These are phyloP conservation scores for Auricularia sp. DNA, from an alignment of 768 basidiomycete species.

Conservation along the genomic window DNA sequence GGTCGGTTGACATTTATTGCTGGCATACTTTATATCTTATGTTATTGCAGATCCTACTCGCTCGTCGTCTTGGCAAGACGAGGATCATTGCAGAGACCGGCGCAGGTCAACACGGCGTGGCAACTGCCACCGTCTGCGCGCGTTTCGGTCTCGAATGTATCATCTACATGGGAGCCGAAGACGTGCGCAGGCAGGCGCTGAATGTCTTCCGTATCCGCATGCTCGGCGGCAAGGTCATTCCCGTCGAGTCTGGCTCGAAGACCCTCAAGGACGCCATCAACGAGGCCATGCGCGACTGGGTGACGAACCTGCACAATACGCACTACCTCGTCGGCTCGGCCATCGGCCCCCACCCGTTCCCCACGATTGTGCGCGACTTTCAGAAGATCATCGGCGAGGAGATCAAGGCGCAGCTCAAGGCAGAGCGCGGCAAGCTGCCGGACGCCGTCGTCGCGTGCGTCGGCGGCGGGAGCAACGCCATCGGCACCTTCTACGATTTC, in stretches of 20 bases:
- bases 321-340: conserved; percentile 97
- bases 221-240: conserved; percentile 92
- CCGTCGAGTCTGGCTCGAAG: conserved; percentile 86
- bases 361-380: conserved; percentile 97
- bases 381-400: conserved; percentile 91
- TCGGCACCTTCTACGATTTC: conserved; percentile 96
- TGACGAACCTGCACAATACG: conserved; percentile 85
- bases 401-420: conserved; percentile 79
- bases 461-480: conserved; percentile 95
- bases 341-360: conserved; percentile 98
- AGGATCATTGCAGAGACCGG: conserved; percentile 99
- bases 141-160: conserved; percentile 92
- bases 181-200: conserved; percentile 88
- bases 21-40: conserved; percentile 6
- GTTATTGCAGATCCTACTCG: conserved; percentile 70
- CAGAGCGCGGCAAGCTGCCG: conserved; percentile 71
- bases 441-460: conserved; percentile 95
- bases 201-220: conserved; percentile 98
- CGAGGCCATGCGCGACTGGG: conserved; percentile 98
- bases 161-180: conserved; percentile 97
- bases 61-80: conserved; percentile 87
- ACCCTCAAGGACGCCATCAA: conserved; percentile 98
- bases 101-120: conserved; percentile 97
- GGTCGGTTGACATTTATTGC: conserved; percentile 29
- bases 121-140: conserved; percentile 96